Evolutionary conservation across 2,329 filamentous ascomycete species (phyloP), one percentile per base, ranked within the genome.

Genomic region (Leptographium galeiforme): DNA sequence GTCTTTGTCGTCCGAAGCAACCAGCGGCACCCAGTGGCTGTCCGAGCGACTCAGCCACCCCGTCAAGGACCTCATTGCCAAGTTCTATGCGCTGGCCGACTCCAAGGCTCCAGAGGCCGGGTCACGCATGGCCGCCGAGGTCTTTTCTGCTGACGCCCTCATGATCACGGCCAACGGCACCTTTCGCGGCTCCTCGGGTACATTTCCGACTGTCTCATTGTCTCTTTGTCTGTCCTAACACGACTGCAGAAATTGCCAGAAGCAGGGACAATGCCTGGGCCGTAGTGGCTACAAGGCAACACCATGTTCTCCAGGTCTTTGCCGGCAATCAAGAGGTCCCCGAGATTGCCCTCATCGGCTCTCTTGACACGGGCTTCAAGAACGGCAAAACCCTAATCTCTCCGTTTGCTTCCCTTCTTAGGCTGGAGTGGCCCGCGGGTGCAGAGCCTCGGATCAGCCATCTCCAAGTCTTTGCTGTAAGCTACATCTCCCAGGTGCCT

Each of bases 191-290:
- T 30, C 25, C 25, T 46, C 44, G 6, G 44, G 44, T 46, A 46
- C 25, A 25, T n/a, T n/a, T n/a, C 36, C n/a, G 6, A 14, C 39
- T 51, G 16, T 34, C 30, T 5, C 16, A n/a, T 18, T 12, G 12
- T 43, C 6, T 46, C 25, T 46, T 4, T 16, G 16, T 7, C 8
- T 46, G 25, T 8, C 19, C 44, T 33, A 32, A 46, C 6, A 43
- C 40, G 18, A 43, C 1, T 13, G 8, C 11, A 51, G 49, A 51
- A 51, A 51, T 51, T 19, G 8, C 49, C 10, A 44, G 32, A 32
- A 51, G 49, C 41, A 40, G 49, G 11, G 40, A 51, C 5, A 51
- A 51, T 45, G 49, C 49, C 49, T 51, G 49, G 49, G n/a, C 30
- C 6, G 41, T 45, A 1, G 41, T 51, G 32, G 34, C 49, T 16